A percentile compares a stretch with the other conserved stretches of the same genome.
Evolutionary conservation across 108 stramenopile species (phyloP).

Genomic region (Poteriospumella lacustris): DNA sequence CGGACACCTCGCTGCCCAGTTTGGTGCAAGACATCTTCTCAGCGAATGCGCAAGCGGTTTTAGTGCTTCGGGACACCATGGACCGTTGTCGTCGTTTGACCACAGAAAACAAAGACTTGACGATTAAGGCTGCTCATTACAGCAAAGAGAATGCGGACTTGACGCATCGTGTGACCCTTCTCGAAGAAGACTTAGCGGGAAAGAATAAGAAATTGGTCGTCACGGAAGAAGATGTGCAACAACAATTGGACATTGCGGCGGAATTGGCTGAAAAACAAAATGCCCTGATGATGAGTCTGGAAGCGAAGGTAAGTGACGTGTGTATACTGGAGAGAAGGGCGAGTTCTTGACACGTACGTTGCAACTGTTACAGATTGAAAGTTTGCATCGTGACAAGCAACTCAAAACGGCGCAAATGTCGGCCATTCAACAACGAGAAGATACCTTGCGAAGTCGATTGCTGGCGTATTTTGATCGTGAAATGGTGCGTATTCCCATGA

Average conservation of each 20-base stretch:
- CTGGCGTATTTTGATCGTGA: too few relatives aligned
- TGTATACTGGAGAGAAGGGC: too few relatives aligned
- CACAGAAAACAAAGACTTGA: neutral
- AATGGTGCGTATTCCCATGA: too few relatives aligned
- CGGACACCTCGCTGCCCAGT: too few relatives aligned
- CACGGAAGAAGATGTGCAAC: neutral
- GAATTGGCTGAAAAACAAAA: slow-evolving; percentile 31
- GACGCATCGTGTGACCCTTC: neutral
- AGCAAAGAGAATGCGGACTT: neutral
- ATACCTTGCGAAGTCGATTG: neutral
- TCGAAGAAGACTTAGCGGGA: neutral
- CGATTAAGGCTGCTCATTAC: neutral
- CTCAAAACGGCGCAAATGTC: neutral
- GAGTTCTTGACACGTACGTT: neutral
- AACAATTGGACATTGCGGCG: neutral
- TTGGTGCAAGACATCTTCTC: too few relatives aligned
- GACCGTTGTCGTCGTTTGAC: too few relatives aligned
- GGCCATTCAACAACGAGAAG: slow-evolving; percentile 13
- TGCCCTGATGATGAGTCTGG: neutral
- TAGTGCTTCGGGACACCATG: too few relatives aligned
- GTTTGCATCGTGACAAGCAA: neutral
- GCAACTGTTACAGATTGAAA: neutral
- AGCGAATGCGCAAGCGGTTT: too few relatives aligned
- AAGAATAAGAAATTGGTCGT: neutral
- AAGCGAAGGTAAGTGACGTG: too few relatives aligned